A percentile compares a stretch with the other conserved stretches of the same genome.
Conservation (phyloP, 139 green algal species). For the Chlorella vulgaris region DNA sequence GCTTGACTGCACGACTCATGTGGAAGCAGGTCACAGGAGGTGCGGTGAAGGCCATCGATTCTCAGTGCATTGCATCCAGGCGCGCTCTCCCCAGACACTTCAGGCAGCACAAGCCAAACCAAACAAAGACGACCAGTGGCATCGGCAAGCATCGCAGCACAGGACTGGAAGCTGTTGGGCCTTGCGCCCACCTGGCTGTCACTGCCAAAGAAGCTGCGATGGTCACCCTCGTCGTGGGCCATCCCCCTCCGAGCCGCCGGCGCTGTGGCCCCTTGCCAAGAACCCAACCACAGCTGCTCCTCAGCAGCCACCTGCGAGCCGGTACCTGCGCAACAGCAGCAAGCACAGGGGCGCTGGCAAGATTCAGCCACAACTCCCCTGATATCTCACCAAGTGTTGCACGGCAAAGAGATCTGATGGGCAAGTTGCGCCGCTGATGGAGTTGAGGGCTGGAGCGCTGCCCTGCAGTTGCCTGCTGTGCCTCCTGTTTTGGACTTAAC, state of each 20-base stretch:
- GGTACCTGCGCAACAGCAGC: not conserved
- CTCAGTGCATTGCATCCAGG: too few species aligned
- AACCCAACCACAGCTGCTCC: not conserved
- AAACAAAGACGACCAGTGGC: too few species aligned
- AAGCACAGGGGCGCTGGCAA: not conserved
- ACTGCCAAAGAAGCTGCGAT: constrained; percentile 22
- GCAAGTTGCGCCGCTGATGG: too few species aligned
- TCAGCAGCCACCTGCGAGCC: not conserved
- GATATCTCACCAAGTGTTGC: not conserved
- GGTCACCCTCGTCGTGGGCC: not conserved
- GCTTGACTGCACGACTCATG: not conserved
- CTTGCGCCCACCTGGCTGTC: not conserved
- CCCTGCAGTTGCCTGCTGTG: too few species aligned
- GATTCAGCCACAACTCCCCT: not conserved
- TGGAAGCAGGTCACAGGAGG: too few species aligned
- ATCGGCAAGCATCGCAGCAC: not conserved
- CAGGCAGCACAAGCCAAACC: too few species aligned
- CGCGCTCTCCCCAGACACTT: too few species aligned
- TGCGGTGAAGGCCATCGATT: too few species aligned
- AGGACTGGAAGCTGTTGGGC: not conserved
- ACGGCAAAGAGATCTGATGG: too few species aligned
- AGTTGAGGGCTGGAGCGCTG: too few species aligned
- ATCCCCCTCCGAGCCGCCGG: not conserved
- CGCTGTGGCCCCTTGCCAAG: not conserved
- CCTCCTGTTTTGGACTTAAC: too few species aligned